phyloP scores from a whole-genome alignment of 495 filamentous ascomycete genomes.

The Neurospora intermedia region DNA sequence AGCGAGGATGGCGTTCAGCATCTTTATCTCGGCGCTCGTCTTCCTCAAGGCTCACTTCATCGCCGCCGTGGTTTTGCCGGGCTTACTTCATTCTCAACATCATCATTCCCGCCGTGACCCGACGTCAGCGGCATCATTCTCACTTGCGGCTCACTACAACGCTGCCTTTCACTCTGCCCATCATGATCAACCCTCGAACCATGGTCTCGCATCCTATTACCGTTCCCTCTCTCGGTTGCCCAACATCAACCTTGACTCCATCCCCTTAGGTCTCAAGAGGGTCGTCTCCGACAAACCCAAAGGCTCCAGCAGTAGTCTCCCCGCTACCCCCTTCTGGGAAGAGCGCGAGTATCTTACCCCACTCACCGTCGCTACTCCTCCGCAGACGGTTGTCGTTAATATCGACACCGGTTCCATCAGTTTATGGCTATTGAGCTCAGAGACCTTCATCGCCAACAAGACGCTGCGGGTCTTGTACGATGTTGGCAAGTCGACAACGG shows the following conservation, averaged over 20 bases:
- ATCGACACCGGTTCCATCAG: conserved; percentile 70
- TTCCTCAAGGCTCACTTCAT: background rate
- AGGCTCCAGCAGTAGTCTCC: background rate
- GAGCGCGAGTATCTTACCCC: conserved; percentile 57
- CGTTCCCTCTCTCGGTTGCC: background rate
- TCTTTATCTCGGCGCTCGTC: background rate
- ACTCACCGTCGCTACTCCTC: conserved; percentile 57
- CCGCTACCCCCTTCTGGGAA: conserved; percentile 4
- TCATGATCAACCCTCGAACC: background rate
- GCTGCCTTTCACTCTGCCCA: background rate
- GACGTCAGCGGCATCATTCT: background rate
- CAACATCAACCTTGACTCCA: background rate
- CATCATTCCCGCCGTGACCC: background rate
- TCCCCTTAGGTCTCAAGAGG: background rate
- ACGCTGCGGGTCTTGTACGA: conserved; percentile 15
- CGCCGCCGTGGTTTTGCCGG: background rate
- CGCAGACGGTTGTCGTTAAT: conserved; percentile 53
- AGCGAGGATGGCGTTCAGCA: background rate
- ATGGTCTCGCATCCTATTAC: background rate
- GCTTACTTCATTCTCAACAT: background rate
- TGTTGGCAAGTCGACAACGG: conserved; percentile 50
- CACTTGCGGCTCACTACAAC: background rate
- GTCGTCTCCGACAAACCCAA: background rate
- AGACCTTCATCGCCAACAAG: conserved; percentile 3
- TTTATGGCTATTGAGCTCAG: conserved; percentile 20